A percentile compares a stretch with the other conserved stretches of the same genome.
These are phyloP conservation scores for Rosa lucieae DNA, from an alignment of 306 rosid species.

Conservation along the genomic window DNA sequence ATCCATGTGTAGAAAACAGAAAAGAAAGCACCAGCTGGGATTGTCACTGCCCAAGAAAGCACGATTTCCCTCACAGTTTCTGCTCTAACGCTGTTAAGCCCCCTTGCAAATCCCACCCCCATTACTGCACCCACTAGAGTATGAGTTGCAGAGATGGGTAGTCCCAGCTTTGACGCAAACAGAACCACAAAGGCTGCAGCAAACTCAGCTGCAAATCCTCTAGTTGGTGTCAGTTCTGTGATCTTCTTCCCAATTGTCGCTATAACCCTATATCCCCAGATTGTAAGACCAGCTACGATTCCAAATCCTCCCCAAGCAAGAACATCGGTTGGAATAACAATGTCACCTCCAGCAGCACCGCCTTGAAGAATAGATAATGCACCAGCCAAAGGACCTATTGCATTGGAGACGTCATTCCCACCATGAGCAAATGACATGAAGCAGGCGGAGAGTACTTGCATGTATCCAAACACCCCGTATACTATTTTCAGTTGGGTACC, in stretches of 20 bases:
- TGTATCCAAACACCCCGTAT: slow-evolving; percentile 90
- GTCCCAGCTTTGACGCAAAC: slow-evolving; percentile 77
- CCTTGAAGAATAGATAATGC: slow-evolving; percentile 91
- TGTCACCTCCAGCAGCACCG: slow-evolving; percentile 47
- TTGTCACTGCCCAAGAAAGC: slow-evolving; percentile 86
- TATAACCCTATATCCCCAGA: slow-evolving; percentile 97
- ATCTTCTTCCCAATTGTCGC: slow-evolving; percentile 95
- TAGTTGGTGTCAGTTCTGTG: slow-evolving; percentile 91
- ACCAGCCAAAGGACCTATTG: slow-evolving; percentile 92
- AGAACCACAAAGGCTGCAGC: slow-evolving; percentile 96
- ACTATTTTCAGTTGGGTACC: slow-evolving; percentile 91
- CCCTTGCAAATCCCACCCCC: slow-evolving; percentile 99
- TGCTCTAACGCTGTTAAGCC: slow-evolving; percentile 79
- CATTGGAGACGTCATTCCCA: slow-evolving; percentile 96
- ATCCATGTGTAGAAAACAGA: slow-evolving; percentile 86
- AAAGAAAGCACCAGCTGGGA: slow-evolving; percentile 78
- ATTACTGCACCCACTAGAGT: slow-evolving; percentile 96
- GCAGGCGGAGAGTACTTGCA: slow-evolving; percentile 96
- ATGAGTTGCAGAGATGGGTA: slow-evolving; percentile 92
- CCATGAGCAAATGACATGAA: slow-evolving; percentile 99
- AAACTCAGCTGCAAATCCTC: slow-evolving; percentile 99
- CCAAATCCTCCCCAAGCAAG: slow-evolving; percentile 99
- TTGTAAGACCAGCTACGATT: slow-evolving; percentile 87
- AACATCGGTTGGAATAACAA: slow-evolving; percentile 85
- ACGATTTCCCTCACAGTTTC: slow-evolving; percentile 96